Evolutionary conservation across 176 grass and related monocot species (phyloP), one percentile per base, ranked within the genome.

Genomic region (Lolium rigidum): DNA sequence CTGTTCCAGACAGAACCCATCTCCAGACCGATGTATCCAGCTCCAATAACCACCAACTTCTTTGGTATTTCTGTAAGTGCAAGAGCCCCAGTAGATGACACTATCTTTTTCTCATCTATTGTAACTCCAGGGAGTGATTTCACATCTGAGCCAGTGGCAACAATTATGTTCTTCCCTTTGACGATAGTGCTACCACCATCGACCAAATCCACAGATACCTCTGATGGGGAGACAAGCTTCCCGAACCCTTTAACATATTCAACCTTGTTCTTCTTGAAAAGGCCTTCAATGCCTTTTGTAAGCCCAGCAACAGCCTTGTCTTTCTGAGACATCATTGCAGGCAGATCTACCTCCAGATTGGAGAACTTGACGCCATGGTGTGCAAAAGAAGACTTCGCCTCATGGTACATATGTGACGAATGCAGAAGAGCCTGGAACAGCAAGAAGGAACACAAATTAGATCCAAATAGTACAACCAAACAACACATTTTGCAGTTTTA

Each of bases 191-290:
- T 94, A 12, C 83, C 82, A 0, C 92, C 92, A 69, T 92, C 92
- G 12, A 89, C 73, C 52, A 89, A 85, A 85, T 97, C 94, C 26
- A 97, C 92, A 55, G 92, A 94, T 60, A 97, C 86, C 77, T 92
- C 92, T 11, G 90, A 97, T 25, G 92, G 88, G 54, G 94, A 92
- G 61, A 84, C 62, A 15, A 97, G 76, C 69, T 92, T 97, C 25
- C 94, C 92, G 59, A 15, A 87, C 13, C 92, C 94, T 94, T 97
- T 97, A 62, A 97, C 92, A 46, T 97, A 97, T 9, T 61, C 84
- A 31, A 94, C 92, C 68, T 97, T 97, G 88, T 97, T 97, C 77
- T 97, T 97, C 86, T 97, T 97, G 31, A 97, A 92, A 12, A 97
- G 81, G 3, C 94, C 94, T 90, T 94, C 94, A 46, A 97, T 94